Evolutionary conservation across 148 eudicot genomes (phyloP), one percentile per base, ranked within the genome.

Genomic region (Limonium bicolor): DNA sequence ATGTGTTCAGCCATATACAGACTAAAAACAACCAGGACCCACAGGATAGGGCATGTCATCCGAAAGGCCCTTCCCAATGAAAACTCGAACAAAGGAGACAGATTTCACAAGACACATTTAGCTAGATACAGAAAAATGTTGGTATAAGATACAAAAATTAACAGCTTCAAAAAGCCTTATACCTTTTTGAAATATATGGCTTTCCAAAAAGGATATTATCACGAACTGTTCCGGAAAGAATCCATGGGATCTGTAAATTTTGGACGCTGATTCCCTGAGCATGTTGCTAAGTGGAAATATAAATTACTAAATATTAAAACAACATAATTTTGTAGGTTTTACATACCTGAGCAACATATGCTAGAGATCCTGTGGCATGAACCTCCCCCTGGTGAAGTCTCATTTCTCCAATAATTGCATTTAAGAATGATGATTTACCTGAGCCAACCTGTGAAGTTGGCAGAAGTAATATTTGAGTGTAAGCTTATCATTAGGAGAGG

Each of bases 371-470:
- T 54, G 50, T 60, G 60, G 68, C 55, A 41, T 60, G 56, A 25
- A 68, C 50, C 37, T 66, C 70, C 54, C 97, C 97, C 7, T 55
- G 59, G 41, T 41, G 55, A 42, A 68, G 61, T 50, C 69, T 78
- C 84, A 78, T 77, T 72, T 88, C 97, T 27, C 82, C 78, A 4
- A 88, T 62, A 49, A 88, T 34, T 41, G 76, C 65, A 64, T 84
- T 72, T 41, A 88, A 56, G 36, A 88, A 62, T 36, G 97, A 88
- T 47, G 97, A 83, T 75, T 88, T 88, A 43, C 97, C 97, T 6
- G 95, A 88, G 44, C 97, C 97, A 59, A 88, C 93, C 97, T 88
- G 69, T n/a, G n/a, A n/a, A n/a, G n/a, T n/a, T n/a, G n/a, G n/a
- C n/a, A n/a, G n/a, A n/a, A n/a, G n/a, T n/a, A n/a, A n/a, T n/a